Evolutionary conservation across 2,329 filamentous ascomycete species (phyloP).

Genomic region (Neoarthrinium moseri): DNA sequence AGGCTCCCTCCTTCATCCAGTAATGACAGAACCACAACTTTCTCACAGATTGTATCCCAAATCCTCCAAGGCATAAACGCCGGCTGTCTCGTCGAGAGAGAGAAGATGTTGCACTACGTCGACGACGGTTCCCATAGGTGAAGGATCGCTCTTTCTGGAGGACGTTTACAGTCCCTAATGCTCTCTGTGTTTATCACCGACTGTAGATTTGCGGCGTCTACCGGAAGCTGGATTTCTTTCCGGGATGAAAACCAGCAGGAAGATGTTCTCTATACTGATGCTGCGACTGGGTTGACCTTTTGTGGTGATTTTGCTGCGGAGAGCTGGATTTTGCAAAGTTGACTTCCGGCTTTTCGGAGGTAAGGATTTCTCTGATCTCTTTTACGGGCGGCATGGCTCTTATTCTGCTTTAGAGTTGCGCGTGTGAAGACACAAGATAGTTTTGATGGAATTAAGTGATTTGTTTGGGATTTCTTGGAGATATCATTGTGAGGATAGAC

Average conservation of each 20-base stretch:
- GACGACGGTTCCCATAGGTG: no score
- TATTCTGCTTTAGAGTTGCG: neutral
- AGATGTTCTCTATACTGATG: neutral
- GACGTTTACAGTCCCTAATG: no score
- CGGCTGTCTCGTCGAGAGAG: no score
- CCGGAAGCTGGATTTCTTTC: neutral
- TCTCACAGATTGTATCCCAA: no score
- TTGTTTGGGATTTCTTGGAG: neutral
- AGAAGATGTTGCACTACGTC: no score
- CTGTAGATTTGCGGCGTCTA: neutral
- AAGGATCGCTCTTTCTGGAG: no score
- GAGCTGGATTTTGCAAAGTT: conserved; percentile 2
- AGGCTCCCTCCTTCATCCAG: no score
- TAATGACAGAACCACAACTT: no score
- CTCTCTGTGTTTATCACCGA: no score
- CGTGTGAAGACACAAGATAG: neutral
- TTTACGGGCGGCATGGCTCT: conserved; percentile 10
- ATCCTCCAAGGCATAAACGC: no score
- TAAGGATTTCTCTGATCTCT: conserved; percentile 10
- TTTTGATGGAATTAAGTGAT: neutral
- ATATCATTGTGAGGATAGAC: neutral
- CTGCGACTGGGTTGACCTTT: neutral
- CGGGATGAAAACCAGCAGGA: conserved; percentile 4
- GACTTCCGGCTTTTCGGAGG: conserved; percentile 7
- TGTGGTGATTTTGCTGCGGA: neutral